Evolutionary conservation across 1,284 basidiomycete species (phyloP), one percentile per base, ranked within the genome.

Genomic region (Pseudozyma tsukubaensis): DNA sequence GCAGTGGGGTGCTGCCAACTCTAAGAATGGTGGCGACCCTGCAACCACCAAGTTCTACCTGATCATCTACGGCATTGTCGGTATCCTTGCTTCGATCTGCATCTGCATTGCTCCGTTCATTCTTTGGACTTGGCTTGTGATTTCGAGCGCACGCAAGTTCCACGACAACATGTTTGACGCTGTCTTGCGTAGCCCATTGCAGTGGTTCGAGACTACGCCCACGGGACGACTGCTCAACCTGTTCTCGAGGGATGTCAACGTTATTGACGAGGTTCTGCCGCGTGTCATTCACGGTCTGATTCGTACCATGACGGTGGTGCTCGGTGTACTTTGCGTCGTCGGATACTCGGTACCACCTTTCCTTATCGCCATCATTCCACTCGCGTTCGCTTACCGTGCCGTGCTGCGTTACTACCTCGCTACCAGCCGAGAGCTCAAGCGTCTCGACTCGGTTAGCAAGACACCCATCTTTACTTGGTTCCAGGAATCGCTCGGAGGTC

Each of bases 201-300:
- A 84, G 66, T 84, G 81, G 81, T 83, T 83, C 64, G 82, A 83
- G 67, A 78, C 74, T 13, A 81, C 78, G 32, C 77, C 82, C 19
- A 80, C 48, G 45, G 92, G 92, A 10, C 90, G 93, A 47, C 83
- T 94, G 59, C 73, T 84, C 49, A 95, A 95, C 83, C 85, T 97
- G 37, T 98, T 98, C 86, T 93, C 93, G 14, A 90, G 94, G 6
- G 96, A 99, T 82, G 90, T 92, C 47, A 95, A 95, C 80, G 94
- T 96, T 37, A 90, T 94, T 45, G 95, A 97, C 72, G 86, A 85
- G 72, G 77, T 78, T 59, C 72, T 84, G 43, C 82, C 82, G 3
- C 75, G 82, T 11, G 80, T 83, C 32, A 76, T 84, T 34, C 78
- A 83, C 54, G 74, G 74, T 13, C 51, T 80, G 19, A 72, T 81